Base-by-base conservation (phyloP, 495 filamentous ascomycete species). In the Hapsidospora chrysogenum region DNA sequence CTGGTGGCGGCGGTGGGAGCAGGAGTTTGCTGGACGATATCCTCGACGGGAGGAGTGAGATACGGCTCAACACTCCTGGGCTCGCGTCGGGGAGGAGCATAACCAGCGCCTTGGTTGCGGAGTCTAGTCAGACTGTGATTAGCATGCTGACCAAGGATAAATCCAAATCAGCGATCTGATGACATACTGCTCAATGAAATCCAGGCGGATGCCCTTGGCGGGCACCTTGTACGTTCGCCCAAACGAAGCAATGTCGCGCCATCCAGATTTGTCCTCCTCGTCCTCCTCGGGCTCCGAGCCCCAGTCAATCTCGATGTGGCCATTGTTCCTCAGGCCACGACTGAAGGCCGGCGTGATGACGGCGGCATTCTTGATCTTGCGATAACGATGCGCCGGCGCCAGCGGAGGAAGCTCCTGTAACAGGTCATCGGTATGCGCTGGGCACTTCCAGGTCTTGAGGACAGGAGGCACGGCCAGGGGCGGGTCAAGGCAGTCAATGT, bases 401-500 rank as follows among this genome's bases (percentile, higher is more conserved):
- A 70, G 51, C 4, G 36, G 52, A 2, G 63, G 58, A 1, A 66
- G 31, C 20, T 52, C 46, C 5, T 36, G 38, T 2, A 72, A 53
- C 11, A 70, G 46, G 18, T 68, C 62, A 30, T 84, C 79, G 22
- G 78, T 64, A 53, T 97, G 89, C 47, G 74, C 75, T 39, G 89
- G 87, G 46, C 89, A 97, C 61, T 73, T 77, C 85, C 85, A 97
- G 18, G 71, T 78, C 34, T 71, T 63, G 30, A 73, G 62, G 4
- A 66, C 48, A 3, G 87, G 86, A 10, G 82, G 80, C 32, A 74
- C 68, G 18, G 85, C 74, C 49, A 86, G 50, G 18, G 92, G 92
- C 2, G 84, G 81, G 49, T 85, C 73, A 11, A 89, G 58, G 54
- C 89, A 97, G 56, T 96, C 87, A 11, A 95, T 58, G 57, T 97